Evolutionary conservation across 352 stramenopile species (phyloP), one percentile per base, ranked within the genome.

Genomic region (Phytophthora cryptogea): DNA sequence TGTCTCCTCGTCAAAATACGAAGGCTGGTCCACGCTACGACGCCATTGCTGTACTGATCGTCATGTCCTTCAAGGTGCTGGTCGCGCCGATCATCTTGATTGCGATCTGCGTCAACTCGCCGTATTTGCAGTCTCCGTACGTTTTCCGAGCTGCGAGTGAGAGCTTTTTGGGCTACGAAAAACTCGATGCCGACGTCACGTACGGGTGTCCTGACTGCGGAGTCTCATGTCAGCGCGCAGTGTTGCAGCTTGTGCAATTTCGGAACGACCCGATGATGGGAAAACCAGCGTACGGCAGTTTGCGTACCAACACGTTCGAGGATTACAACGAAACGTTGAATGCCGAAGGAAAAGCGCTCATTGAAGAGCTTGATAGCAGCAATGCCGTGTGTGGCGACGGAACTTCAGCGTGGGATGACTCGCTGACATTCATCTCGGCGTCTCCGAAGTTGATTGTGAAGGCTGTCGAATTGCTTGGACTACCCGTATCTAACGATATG

Each of bases 51-150:
- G 66, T 75, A 17, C 49, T 75, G 13, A 26, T 75, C 30, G 66
- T 75, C 14, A 75, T 75, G 66, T 69, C 62, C 14, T 68, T 75
- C 53, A 75, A 75, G 52, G 66, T 75, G 37, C 53, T 75, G 10
- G 42, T 75, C 16, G 66, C 66, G 0, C 66, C 66, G 37, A 64
- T 75, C 41, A 72, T 75, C 40, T 37, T 75, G 36, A 48, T 75
- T 0, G 52, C 56, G 8, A 72, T 75, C 41, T 75, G 66, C 33
- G 37, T 68, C 37, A 75, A 75, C 23, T 72, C 66, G 2, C 56
- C 54, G 16, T 75, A 75, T 47, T 46, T 75, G 44, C 59, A 72
- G 48, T 70, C 56, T 5, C 66, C 66, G 27, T 75, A 75, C 53
- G 61, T 75, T 39, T 75, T 75, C 28, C 66, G 66, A 11, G 52